Evolutionary conservation across 495 filamentous ascomycete genomes (phyloP), one percentile per base, ranked within the genome.

Genomic region (Aspergillus egyptiacus): DNA sequence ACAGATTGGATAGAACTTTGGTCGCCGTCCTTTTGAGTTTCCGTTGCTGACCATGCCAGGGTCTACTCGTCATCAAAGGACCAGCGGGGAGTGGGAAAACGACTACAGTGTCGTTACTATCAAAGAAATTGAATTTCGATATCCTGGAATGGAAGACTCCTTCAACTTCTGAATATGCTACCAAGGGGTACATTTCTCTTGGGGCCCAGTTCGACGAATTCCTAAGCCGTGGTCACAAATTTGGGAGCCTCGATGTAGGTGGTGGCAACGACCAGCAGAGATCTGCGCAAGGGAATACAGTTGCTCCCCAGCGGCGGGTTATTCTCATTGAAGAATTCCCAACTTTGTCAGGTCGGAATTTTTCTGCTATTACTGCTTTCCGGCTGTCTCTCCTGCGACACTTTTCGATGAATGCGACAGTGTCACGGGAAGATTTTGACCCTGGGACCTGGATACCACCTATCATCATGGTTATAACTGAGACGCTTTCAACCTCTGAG

Each of bases 291-390:
- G 23, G 25, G 18, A 40, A 53, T 15, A 10, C 38, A 25, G 22
- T 34, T 38, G 20, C 64, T 50, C 46, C 70, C 62, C 51, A 35
- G 14, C 58, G 51, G 53, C 79, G 79, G 42, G 62, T 96, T 25
- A 85, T 96, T 34, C 65, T 97, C 7, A 75, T 99, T 40, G 94
- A 99, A 72, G 94, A 99, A 61, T 96, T 96, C 61, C 94, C 94
- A 1, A 89, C 86, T 55, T 84, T 86, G 0, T 83, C 90, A 50
- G 77, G 78, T 18, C 76, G 80, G 33, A 82, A 78, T 0, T 86
- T 85, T 9, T 75, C 76, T 13, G 74, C 77, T 45, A 62, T 96
- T 31, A 72, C 77, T 42, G 74, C 86, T 0, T 97, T 99, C 64
- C 78, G 88, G 46, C 73, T 79, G 33, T 76, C 86, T 11, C 72